These are phyloP conservation scores for Rhizomucor pusillus DNA, from an alignment of 371 early-diverging fungal genomes.

Conservation along the genomic window DNA sequence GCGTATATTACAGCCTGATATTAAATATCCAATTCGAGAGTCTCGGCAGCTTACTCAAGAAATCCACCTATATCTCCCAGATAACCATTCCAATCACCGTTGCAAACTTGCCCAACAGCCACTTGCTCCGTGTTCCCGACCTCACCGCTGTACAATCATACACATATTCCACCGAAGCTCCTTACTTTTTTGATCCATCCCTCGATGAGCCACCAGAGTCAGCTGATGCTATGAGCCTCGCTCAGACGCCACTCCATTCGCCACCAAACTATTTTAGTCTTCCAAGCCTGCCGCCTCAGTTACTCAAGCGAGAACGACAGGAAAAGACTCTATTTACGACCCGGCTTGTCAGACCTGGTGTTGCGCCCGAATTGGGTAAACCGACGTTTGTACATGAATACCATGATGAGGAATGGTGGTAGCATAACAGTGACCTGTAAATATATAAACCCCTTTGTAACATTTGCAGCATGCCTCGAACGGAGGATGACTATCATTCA, in stretches of 20 bases:
- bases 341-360: constrained; percentile 17
- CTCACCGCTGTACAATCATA: constrained; percentile 33
- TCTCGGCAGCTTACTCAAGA: constrained; percentile 28
- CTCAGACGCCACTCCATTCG: constrained; percentile 31
- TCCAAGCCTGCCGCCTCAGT: constrained; percentile 30
- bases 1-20: constrained; percentile 37
- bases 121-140: constrained; percentile 32
- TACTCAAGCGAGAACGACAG: constrained; percentile 24
- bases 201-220: constrained; percentile 38
- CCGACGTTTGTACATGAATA: constrained; percentile 7
- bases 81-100: constrained; percentile 38
- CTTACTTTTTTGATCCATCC: constrained; percentile 39
- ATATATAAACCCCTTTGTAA: no score
- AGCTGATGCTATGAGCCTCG: constrained; percentile 13
- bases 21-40: constrained; percentile 23
- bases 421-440: background rate
- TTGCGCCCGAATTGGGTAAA: constrained; percentile 27
- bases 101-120: constrained; percentile 41
- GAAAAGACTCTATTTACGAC: constrained; percentile 32
- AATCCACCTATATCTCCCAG: constrained; percentile 16
- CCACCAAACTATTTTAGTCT: constrained; percentile 47
- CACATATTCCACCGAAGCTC: constrained; percentile 22
- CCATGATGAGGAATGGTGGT: constrained; percentile 4
- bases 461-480: no score
- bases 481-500: no score